These are phyloP conservation scores for Fusarium sp. DNA, from an alignment of 2,329 filamentous ascomycete species.

Conservation along the genomic window DNA sequence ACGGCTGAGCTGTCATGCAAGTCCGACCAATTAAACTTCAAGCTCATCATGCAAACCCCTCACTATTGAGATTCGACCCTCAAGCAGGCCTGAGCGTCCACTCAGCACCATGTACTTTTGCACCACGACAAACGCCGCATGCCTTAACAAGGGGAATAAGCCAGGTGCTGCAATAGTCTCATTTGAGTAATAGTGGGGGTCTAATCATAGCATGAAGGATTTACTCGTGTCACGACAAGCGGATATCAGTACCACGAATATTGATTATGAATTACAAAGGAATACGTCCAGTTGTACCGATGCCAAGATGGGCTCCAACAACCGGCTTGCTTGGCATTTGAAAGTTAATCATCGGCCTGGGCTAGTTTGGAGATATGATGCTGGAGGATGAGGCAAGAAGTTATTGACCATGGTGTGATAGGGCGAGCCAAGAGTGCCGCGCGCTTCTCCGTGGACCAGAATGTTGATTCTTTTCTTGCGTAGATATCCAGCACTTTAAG, in stretches of 20 bases:
- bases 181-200: not conserved
- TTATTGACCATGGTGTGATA: no score
- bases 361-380: no score
- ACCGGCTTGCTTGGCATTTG: no score
- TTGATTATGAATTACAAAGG: no score
- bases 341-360: no score
- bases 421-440: no score
- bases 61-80: not conserved
- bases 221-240: not conserved
- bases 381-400: no score
- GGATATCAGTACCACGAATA: not conserved
- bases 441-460: no score
- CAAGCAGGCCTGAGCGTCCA: not conserved
- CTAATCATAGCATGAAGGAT: not conserved
- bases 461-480: no score
- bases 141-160: not conserved
- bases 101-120: not conserved
- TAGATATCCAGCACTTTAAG: no score
- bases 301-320: no score
- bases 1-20: not conserved
- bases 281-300: no score
- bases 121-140: not conserved
- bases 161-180: not conserved
- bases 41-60: not conserved
- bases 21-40: not conserved